A percentile compares a stretch with the other conserved stretches of the same genome.
phyloP scores from a whole-genome alignment of 192 early-diverging fungal genomes.

The Mortierella claussenii region DNA sequence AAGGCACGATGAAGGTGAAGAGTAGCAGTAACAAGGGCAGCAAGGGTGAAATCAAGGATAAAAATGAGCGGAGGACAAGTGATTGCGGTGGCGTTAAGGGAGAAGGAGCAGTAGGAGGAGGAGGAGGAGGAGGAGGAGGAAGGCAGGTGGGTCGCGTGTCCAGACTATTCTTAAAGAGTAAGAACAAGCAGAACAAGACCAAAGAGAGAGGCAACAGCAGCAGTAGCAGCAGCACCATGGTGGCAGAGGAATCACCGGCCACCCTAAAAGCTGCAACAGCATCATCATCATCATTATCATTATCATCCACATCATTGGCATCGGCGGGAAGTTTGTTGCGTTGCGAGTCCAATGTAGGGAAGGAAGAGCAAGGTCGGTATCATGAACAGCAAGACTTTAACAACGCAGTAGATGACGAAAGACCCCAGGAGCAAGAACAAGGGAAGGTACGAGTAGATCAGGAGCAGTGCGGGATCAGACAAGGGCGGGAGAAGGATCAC shows the following conservation, averaged over 20 bases:
- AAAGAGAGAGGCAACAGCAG: background rate
- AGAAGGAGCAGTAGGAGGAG: background rate
- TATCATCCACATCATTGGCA: too few relatives aligned
- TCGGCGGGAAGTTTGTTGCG: too few relatives aligned
- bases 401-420: background rate
- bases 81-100: too few relatives aligned
- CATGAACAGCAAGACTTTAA: background rate
- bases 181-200: background rate
- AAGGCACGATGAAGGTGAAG: background rate
- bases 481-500: background rate
- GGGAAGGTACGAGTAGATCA: background rate
- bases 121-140: background rate
- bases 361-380: background rate
- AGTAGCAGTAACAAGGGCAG: background rate
- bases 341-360: too few relatives aligned
- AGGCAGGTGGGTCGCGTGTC: slow-evolving; percentile 1
- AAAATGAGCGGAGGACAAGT: too few relatives aligned
- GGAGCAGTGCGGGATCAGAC: background rate
- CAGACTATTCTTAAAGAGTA: slow-evolving; percentile 4
- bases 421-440: slow-evolving; percentile 2
- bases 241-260: too few relatives aligned
- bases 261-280: too few relatives aligned
- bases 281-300: too few relatives aligned
- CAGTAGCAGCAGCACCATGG: background rate
- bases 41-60: too few relatives aligned